Percentiles rank a stretch among this genome's conserved stretches.
These are phyloP conservation scores for Pythium rishiriense DNA, from an alignment of 352 stramenopile species.

Conservation along the genomic window DNA sequence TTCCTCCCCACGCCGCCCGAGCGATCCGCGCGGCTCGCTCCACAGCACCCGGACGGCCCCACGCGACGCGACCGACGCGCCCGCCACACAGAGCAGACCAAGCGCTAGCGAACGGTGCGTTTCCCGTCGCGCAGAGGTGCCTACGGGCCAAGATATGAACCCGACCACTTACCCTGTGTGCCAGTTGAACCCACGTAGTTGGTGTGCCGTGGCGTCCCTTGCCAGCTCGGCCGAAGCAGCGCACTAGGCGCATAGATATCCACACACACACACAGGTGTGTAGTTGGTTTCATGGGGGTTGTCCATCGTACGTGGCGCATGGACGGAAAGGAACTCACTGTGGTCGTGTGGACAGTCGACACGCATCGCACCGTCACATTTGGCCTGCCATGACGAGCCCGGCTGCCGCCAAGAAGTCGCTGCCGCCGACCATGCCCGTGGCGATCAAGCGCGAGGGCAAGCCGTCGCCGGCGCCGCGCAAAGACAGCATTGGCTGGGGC, in stretches of 20 bases:
- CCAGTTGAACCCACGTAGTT: not conserved
- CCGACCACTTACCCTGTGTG: not conserved
- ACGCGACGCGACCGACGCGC: not conserved
- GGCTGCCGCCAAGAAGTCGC: slow-evolving; percentile 37
- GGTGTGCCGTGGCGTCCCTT: too few relatives aligned
- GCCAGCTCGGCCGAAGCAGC: too few relatives aligned
- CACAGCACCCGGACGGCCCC: not conserved
- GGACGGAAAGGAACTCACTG: too few relatives aligned
- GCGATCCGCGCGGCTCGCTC: not conserved
- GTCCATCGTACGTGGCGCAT: too few relatives aligned
- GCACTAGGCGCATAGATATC: too few relatives aligned
- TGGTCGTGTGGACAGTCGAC: not conserved
- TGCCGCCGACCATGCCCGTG: slow-evolving; percentile 67
- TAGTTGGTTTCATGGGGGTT: too few relatives aligned
- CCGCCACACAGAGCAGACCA: not conserved
- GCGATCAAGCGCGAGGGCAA: slow-evolving; percentile 74
- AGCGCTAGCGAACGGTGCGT: not conserved
- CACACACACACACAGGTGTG: too few relatives aligned
- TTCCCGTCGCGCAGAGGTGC: not conserved
- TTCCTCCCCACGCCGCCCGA: slow-evolving; percentile 1
- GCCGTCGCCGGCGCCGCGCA: slow-evolving; percentile 47
- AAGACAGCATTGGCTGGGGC: slow-evolving; percentile 83
- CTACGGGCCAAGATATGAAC: not conserved
- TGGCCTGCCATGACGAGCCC: slow-evolving; percentile 30
- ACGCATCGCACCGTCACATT: slow-evolving; percentile 13